phyloP scores from a whole-genome alignment of 345 rosid genomes.

The Salix brachista region DNA sequence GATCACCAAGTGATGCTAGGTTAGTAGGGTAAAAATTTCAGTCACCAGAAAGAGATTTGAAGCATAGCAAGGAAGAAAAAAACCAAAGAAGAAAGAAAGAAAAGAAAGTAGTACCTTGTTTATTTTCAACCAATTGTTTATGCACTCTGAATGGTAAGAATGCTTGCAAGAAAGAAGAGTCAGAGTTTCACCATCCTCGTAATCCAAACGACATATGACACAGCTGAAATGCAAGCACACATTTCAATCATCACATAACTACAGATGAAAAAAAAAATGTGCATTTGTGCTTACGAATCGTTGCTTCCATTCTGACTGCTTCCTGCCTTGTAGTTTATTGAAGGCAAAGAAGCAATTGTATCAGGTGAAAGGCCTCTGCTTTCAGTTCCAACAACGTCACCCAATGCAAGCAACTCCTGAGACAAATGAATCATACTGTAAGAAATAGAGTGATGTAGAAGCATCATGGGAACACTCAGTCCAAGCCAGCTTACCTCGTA shows the following conservation, averaged over 20 bases:
- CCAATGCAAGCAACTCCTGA: constrained; percentile 90
- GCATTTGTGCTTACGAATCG: constrained; percentile 65
- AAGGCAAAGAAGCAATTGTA: constrained; percentile 72
- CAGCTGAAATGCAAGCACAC: constrained; percentile 52
- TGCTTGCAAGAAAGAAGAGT: constrained; percentile 88
- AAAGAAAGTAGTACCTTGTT: constrained; percentile 54
- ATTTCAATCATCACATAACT: not conserved
- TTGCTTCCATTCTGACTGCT: constrained; percentile 71
- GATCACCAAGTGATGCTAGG: not conserved
- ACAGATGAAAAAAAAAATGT: constrained; percentile 12
- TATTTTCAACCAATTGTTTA: constrained; percentile 91
- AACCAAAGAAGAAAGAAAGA: not conserved
- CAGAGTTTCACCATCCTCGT: constrained; percentile 76
- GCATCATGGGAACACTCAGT: not conserved
- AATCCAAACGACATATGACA: constrained; percentile 86
- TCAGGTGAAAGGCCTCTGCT: constrained; percentile 89
- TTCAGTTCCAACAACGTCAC: constrained; percentile 86
- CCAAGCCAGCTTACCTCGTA: constrained; percentile 57
- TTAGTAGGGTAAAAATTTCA: not conserved
- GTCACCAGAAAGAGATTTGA: not conserved
- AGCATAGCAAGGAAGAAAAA: not conserved
- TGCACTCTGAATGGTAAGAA: constrained; percentile 88
- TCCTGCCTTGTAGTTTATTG: constrained; percentile 61
- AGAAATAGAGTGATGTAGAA: constrained; percentile 2
- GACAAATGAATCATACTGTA: constrained; percentile 1